These are phyloP conservation scores for Papilionanthe hybrid DNA, from an alignment of 116 monocot species.

Conservation along the genomic window DNA sequence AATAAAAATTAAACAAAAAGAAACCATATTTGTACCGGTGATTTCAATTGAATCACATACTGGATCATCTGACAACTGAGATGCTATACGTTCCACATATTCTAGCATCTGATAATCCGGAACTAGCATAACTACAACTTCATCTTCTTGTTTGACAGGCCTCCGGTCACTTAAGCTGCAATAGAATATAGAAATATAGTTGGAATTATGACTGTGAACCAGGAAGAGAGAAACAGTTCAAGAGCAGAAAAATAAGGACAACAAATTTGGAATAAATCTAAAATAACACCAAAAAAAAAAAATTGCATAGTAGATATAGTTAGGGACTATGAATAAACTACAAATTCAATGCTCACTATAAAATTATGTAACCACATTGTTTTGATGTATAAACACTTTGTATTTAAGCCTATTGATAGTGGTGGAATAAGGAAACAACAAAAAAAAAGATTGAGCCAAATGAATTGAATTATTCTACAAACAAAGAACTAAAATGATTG, in stretches of 20 bases:
- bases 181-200: conserved; percentile 1
- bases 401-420: neutral
- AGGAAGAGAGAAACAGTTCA: neutral
- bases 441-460: neutral
- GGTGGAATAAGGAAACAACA: neutral
- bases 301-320: neutral
- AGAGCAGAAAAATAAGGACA: neutral
- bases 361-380: neutral
- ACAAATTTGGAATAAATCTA: neutral
- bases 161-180: conserved; percentile 91
- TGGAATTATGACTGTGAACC: neutral
- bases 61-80: conserved; percentile 56
- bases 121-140: conserved; percentile 85
- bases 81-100: conserved; percentile 67
- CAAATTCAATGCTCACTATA: neutral
- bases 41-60: conserved; percentile 34
- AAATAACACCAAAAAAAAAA: neutral
- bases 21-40: neutral
- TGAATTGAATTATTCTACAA: neutral
- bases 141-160: conserved; percentile 82
- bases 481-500: neutral
- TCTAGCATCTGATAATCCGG: conserved; percentile 92
- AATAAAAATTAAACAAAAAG: neutral
- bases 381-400: neutral
- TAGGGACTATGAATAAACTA: neutral